Conservation (phyloP, 108 stramenopile genomes). For the Conticribra weissflogii region DNA sequence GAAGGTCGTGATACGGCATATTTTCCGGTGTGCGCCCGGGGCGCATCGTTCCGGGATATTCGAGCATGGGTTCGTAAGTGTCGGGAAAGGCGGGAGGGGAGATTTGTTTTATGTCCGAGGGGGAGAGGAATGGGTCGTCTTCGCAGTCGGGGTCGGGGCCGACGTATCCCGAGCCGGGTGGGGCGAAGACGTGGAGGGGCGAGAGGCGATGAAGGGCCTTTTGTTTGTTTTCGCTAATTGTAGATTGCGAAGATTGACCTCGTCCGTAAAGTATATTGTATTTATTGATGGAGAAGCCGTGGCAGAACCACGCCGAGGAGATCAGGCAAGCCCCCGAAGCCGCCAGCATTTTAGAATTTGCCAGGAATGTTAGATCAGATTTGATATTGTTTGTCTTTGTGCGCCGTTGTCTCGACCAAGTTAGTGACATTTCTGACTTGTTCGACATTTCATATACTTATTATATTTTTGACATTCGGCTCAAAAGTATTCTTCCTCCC, state of each 20-base stretch:
- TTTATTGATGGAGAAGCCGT: background rate
- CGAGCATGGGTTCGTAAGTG: slow-evolving; percentile 91
- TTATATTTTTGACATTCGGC: too few relatives aligned
- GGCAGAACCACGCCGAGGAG: background rate
- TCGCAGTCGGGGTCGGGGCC: slow-evolving; percentile 18
- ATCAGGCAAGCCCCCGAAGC: background rate
- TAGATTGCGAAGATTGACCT: too few relatives aligned
- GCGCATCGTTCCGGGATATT: slow-evolving; percentile 93
- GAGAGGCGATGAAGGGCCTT: too few relatives aligned
- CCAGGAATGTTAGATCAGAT: too few relatives aligned
- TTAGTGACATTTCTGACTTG: background rate
- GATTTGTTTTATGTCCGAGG: slow-evolving; percentile 19
- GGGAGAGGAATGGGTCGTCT: slow-evolving; percentile 28
- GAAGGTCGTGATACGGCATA: slow-evolving; percentile 86
- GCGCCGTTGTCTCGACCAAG: background rate
- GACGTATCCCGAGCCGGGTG: slow-evolving; percentile 46
- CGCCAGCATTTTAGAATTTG: background rate
- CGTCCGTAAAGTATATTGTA: background rate
- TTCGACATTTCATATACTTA: too few relatives aligned
- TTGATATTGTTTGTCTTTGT: background rate
- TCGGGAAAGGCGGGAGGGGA: slow-evolving; percentile 55
- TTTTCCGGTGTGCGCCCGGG: slow-evolving; percentile 86
- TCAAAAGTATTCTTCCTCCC: too few relatives aligned
- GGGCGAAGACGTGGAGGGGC: slow-evolving; percentile 37
- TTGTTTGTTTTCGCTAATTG: background rate